These are phyloP conservation scores for Grifola frondosa DNA, from an alignment of 1,284 basidiomycete species.

Conservation along the genomic window DNA sequence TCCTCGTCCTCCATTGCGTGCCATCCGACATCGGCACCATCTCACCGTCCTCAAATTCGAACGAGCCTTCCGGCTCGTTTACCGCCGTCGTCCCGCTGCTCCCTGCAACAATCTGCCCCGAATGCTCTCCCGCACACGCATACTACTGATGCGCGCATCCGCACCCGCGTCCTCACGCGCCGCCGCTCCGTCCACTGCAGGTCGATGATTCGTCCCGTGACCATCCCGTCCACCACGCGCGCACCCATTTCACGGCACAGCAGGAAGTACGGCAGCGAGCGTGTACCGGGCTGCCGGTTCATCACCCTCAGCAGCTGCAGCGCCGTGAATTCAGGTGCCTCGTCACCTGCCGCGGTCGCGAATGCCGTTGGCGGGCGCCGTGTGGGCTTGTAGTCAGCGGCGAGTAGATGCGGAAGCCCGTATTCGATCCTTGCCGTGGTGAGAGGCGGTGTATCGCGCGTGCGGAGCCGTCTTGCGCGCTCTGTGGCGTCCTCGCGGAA, in stretches of 20 bases:
- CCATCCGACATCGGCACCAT: slow-evolving; percentile 33
- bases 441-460: slow-evolving; percentile 48
- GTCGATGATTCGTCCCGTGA: slow-evolving; percentile 71
- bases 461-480: slow-evolving; percentile 42
- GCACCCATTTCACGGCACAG: slow-evolving; percentile 78
- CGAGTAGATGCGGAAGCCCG: slow-evolving; percentile 66
- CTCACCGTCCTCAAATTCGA: too few relatives aligned
- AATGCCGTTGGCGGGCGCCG: slow-evolving; percentile 32
- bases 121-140: slow-evolving; percentile 29
- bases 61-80: too few relatives aligned
- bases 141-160: slow-evolving; percentile 28
- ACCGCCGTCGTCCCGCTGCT: slow-evolving; percentile 38
- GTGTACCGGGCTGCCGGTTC: slow-evolving; percentile 61
- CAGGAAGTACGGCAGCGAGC: slow-evolving; percentile 70
- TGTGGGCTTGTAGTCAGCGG: slow-evolving; percentile 42
- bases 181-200: slow-evolving; percentile 72
- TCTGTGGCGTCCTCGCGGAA: slow-evolving; percentile 12
- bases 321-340: slow-evolving; percentile 44
- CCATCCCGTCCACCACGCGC: slow-evolving; percentile 77
- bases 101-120: slow-evolving; percentile 36
- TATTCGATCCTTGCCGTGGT: too few relatives aligned
- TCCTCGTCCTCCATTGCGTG: too few relatives aligned
- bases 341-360: slow-evolving; percentile 23
- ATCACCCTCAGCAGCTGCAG: slow-evolving; percentile 75
- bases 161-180: slow-evolving; percentile 42